phyloP scores from a whole-genome alignment of 306 rosid species.

The Ormosia semicastrata region DNA sequence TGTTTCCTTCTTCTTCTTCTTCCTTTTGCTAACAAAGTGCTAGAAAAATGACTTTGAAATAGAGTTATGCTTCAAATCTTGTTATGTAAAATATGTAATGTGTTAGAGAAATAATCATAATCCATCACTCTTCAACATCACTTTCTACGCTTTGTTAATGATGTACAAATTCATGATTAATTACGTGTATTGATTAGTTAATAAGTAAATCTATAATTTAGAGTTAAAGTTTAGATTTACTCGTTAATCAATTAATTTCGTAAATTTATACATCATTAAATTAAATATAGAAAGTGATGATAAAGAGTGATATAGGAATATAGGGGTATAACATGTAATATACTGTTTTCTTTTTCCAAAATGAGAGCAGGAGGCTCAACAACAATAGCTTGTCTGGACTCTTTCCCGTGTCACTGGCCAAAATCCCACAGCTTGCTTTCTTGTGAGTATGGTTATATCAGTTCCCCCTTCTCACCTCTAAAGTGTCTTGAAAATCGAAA shows the following conservation, averaged over 20 bases:
- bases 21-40: constrained; percentile 35
- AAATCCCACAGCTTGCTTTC: constrained; percentile 88
- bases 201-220: too few relatives aligned
- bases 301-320: too few relatives aligned
- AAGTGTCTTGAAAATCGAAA: constrained; percentile 32
- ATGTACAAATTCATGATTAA: too few relatives aligned
- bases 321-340: too few relatives aligned
- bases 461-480: constrained; percentile 20
- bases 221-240: too few relatives aligned
- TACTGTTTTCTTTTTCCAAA: constrained; percentile 36
- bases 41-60: background rate
- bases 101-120: too few relatives aligned
- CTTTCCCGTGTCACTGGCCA: constrained; percentile 75
- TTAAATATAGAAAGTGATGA: too few relatives aligned
- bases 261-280: too few relatives aligned
- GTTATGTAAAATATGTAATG: background rate
- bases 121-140: too few relatives aligned
- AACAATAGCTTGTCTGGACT: constrained; percentile 90
- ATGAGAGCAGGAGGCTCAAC: constrained; percentile 83
- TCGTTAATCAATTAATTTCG: too few relatives aligned
- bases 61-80: background rate
- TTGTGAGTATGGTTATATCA: constrained; percentile 72
- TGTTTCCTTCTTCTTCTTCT: constrained; percentile 6
- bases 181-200: too few relatives aligned
- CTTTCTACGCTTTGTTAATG: too few relatives aligned